Conservation (phyloP, 2,329 filamentous ascomycete species). For the Colletotrichum simmondsii region DNA sequence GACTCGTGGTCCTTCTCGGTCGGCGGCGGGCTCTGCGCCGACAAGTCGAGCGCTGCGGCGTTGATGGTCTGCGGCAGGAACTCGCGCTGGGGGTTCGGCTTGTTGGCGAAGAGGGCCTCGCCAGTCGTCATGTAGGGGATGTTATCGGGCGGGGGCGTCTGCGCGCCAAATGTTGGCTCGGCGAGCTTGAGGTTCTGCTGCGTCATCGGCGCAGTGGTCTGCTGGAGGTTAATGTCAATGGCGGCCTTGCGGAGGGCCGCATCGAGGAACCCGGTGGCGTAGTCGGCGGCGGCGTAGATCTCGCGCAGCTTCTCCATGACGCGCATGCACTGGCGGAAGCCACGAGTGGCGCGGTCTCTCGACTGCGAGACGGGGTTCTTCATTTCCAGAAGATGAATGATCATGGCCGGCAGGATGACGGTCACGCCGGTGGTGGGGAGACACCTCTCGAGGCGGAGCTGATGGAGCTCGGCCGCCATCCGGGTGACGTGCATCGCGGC, state of each 20-base stretch:
- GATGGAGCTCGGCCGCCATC: constrained; percentile 82
- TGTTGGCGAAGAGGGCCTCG: constrained; percentile 47
- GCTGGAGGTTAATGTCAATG: constrained; percentile 68
- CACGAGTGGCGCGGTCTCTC: constrained; percentile 78
- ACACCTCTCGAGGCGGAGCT: constrained; percentile 78
- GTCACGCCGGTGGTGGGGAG: constrained; percentile 92
- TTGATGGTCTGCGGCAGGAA: constrained; percentile 50
- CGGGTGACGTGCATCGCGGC: constrained; percentile 87
- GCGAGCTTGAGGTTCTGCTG: constrained; percentile 41
- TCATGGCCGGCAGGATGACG: constrained; percentile 90
- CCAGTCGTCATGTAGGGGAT: constrained; percentile 54
- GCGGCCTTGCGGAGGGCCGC: constrained; percentile 89
- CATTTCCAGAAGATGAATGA: constrained; percentile 93
- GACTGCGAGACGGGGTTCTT: constrained; percentile 81
- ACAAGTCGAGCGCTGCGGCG: constrained; percentile 47
- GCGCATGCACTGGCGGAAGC: constrained; percentile 92
- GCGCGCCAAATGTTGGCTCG: constrained; percentile 50
- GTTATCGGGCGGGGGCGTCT: constrained; percentile 66
- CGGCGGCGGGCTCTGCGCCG: constrained; percentile 55
- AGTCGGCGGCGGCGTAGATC: constrained; percentile 94
- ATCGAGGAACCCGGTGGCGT: constrained; percentile 94
- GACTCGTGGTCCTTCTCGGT: constrained; percentile 54
- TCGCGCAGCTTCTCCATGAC: constrained; percentile 89
- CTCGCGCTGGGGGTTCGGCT: constrained; percentile 30
- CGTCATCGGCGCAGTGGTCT: constrained; percentile 47